Evolutionary conservation across 2,329 filamentous ascomycete species (phyloP).

Genomic region (Corinectria fuckeliana): DNA sequence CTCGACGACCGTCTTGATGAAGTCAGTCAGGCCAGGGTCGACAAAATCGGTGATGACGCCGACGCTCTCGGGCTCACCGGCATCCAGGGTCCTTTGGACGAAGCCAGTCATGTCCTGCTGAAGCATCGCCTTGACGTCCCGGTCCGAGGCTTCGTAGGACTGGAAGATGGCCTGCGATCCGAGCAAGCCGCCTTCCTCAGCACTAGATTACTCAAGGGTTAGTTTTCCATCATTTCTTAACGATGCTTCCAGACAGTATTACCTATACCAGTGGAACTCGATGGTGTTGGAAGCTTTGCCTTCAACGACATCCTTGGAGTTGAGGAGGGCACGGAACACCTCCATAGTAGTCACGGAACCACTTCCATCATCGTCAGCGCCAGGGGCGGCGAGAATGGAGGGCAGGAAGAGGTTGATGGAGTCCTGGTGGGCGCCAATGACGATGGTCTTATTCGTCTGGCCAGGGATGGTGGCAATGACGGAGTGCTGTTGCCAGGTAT

Average conservation of each 20-base stretch:
- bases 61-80: conserved; percentile 82
- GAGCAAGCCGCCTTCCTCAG: conserved; percentile 85
- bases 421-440: conserved; percentile 93
- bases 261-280: conserved; percentile 90
- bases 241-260: neutral
- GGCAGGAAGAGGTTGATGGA: conserved; percentile 94
- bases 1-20: conserved; percentile 88
- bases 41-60: conserved; percentile 95
- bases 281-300: conserved; percentile 84
- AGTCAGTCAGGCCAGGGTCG: conserved; percentile 79
- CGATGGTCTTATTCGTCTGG: conserved; percentile 80
- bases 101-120: conserved; percentile 99
- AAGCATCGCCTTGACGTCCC: conserved; percentile 92
- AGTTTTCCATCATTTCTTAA: neutral
- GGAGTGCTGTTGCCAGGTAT: conserved; percentile 88
- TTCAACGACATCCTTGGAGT: conserved; percentile 70
- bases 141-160: conserved; percentile 73
- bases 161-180: conserved; percentile 91
- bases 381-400: conserved; percentile 81
- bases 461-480: conserved; percentile 93
- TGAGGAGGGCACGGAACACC: conserved; percentile 80
- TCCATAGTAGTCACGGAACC: conserved; percentile 95
- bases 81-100: conserved; percentile 80
- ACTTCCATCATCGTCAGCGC: conserved; percentile 94
- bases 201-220: conserved; percentile 53